phyloP scores from a whole-genome alignment of 345 rosid species.

The Carallia pectinifolia region DNA sequence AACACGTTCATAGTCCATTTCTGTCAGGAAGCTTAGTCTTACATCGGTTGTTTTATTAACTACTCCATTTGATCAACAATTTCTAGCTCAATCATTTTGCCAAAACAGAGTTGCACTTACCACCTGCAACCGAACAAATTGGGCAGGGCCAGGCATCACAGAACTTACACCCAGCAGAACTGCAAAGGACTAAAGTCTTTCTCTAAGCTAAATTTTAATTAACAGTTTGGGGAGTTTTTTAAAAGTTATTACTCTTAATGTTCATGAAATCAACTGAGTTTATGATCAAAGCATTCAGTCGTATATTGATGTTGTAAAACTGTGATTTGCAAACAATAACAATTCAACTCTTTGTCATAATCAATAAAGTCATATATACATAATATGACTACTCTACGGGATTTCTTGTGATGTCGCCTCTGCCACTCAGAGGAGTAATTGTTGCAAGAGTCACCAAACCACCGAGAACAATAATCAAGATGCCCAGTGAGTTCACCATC shows the following conservation, averaged over 20 bases:
- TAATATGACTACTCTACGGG: slow-evolving; percentile 32
- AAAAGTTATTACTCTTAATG: too few relatives aligned
- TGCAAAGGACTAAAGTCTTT: background rate
- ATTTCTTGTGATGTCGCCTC: slow-evolving; percentile 39
- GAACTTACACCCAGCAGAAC: background rate
- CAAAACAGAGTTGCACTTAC: too few relatives aligned
- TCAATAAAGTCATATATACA: background rate
- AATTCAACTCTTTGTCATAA: background rate
- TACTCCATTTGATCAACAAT: too few relatives aligned
- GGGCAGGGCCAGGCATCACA: too few relatives aligned
- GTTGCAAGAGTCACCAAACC: slow-evolving; percentile 67
- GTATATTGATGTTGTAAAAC: background rate
- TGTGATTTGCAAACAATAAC: background rate
- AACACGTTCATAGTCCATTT: too few relatives aligned
- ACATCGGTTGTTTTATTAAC: too few relatives aligned
- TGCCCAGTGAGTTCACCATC: slow-evolving; percentile 71
- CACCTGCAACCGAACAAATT: too few relatives aligned
- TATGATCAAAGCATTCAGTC: background rate
- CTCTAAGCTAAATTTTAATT: too few relatives aligned
- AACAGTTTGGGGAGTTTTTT: too few relatives aligned
- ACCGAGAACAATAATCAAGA: slow-evolving; percentile 64
- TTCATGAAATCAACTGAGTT: too few relatives aligned
- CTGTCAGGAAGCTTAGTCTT: too few relatives aligned
- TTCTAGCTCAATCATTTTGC: too few relatives aligned
- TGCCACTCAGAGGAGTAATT: slow-evolving; percentile 47